Evolutionary conservation across 305 asterid species (phyloP).

Genomic region (Fraxinus ornus): DNA sequence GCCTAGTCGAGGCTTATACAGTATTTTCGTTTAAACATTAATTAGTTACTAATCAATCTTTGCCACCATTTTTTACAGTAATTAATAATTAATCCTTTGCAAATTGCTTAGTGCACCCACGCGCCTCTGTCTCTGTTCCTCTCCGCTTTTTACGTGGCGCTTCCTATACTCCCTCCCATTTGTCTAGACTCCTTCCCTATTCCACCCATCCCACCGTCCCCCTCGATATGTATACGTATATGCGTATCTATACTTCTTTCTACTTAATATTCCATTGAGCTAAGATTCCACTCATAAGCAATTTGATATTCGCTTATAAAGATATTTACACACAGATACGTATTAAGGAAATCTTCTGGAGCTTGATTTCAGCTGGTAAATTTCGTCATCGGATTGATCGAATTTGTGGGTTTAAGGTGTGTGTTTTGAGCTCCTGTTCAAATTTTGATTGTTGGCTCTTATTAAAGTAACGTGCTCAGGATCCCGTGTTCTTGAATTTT

Average conservation of each 20-base stretch:
- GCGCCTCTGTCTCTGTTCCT: constrained; percentile 2
- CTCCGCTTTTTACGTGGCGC: constrained; percentile 31
- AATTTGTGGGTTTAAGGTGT: constrained; percentile 31
- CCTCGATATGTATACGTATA: not conserved
- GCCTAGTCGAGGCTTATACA: not conserved
- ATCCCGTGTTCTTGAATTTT: constrained; percentile 14
- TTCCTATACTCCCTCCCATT: not conserved
- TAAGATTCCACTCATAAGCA: not conserved
- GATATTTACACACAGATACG: not conserved
- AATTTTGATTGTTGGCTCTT: constrained; percentile 1
- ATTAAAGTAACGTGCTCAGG: constrained; percentile 16
- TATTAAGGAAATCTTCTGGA: not conserved
- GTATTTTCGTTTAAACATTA: not conserved
- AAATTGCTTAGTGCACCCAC: not conserved
- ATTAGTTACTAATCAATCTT: not conserved
- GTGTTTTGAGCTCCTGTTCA: constrained; percentile 6
- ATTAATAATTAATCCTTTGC: not conserved
- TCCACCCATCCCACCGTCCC: not conserved
- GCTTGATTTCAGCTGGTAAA: constrained; percentile 29
- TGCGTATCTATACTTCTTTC: constrained; percentile 12
- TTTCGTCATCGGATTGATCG: constrained; percentile 24
- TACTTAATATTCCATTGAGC: not conserved
- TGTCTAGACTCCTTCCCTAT: not conserved
- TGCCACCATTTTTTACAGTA: not conserved
- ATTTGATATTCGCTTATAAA: not conserved